These are phyloP conservation scores for Aspergillus pseudoterreus DNA, from an alignment of 2,329 filamentous ascomycete species.

Conservation along the genomic window DNA sequence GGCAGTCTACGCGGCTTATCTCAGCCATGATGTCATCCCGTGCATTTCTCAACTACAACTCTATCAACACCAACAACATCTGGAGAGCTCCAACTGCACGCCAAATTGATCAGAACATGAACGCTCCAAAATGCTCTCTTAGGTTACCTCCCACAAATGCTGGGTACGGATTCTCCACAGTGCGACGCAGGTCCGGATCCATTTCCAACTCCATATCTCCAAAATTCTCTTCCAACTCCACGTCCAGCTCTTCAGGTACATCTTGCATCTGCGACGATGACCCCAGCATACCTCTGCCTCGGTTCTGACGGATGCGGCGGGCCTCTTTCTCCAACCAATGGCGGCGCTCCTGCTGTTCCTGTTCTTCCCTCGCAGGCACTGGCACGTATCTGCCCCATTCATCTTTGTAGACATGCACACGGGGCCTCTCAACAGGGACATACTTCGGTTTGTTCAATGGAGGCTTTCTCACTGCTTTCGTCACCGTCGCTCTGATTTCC, in stretches of 20 bases:
- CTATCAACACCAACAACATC: neutral
- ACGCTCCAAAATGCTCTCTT: neutral
- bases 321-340: neutral
- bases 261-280: neutral
- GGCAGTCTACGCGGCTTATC: too few species aligned
- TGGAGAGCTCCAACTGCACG: neutral
- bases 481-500: too few species aligned
- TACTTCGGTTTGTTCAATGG: neutral
- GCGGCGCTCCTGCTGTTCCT: neutral
- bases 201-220: too few species aligned
- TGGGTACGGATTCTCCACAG: too few species aligned
- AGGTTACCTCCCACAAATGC: neutral
- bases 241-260: neutral
- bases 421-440: conserved; percentile 1
- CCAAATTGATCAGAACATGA: too few species aligned
- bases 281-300: neutral
- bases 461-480: neutral
- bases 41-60: neutral
- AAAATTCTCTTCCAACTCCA: too few species aligned
- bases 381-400: conserved; percentile 6
- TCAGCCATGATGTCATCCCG: too few species aligned
- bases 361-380: neutral
- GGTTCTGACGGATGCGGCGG: neutral
- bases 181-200: too few species aligned
- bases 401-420: conserved; percentile 5